Percentiles rank a stretch among this genome's conserved stretches.
phyloP scores from a whole-genome alignment of 176 grass and related monocot genomes.

The Musa schizocarpa region DNA sequence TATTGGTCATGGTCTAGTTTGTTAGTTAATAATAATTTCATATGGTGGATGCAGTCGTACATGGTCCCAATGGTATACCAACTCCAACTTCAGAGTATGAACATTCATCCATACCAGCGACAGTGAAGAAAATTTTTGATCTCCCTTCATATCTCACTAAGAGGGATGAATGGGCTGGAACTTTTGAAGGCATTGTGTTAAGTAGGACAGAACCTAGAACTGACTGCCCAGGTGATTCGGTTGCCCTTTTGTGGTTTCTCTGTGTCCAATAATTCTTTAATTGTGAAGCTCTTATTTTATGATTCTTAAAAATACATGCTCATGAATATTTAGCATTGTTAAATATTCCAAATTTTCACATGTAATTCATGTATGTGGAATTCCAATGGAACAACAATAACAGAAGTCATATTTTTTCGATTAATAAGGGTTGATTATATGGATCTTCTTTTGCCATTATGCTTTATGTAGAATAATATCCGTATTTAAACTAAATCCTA shows the following conservation, averaged over 20 bases:
- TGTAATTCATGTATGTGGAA: too few relatives aligned
- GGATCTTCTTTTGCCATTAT: too few relatives aligned
- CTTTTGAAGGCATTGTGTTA: conserved; percentile 63
- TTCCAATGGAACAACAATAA: too few relatives aligned
- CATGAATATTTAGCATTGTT: too few relatives aligned
- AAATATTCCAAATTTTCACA: too few relatives aligned
- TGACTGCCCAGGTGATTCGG: conserved; percentile 66
- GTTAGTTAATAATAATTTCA: neutral
- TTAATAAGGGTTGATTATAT: too few relatives aligned
- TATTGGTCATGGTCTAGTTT: neutral
- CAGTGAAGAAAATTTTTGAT: conserved; percentile 70
- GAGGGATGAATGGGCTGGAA: conserved; percentile 86
- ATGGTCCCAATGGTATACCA: conserved; percentile 53
- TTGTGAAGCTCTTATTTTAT: neutral
- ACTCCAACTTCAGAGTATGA: conserved; percentile 77
- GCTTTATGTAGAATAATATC: too few relatives aligned
- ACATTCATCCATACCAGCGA: conserved; percentile 90
- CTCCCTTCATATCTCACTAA: conserved; percentile 69
- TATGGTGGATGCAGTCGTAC: conserved; percentile 39
- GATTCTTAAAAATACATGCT: too few relatives aligned
- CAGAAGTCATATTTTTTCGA: too few relatives aligned
- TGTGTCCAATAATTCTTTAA: neutral
- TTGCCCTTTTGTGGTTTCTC: neutral
- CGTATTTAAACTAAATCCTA: too few relatives aligned
- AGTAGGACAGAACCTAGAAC: conserved; percentile 51